These are phyloP conservation scores for Citrus mangshanensis DNA, from an alignment of 345 rosid genomes.

Conservation along the genomic window DNA sequence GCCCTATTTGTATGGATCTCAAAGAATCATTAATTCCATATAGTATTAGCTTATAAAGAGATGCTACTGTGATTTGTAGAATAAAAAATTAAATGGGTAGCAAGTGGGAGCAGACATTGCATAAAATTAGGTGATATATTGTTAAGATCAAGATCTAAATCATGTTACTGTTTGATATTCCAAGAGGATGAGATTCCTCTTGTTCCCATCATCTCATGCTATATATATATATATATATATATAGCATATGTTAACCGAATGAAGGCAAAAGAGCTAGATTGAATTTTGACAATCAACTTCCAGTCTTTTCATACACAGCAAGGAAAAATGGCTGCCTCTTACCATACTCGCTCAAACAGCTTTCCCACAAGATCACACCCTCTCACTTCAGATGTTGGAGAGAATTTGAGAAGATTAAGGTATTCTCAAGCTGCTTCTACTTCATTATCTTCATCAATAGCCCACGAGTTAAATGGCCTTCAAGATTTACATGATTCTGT, in stretches of 20 bases:
- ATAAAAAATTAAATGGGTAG: not conserved
- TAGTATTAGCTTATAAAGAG: not conserved
- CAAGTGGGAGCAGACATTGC: not conserved
- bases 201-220: not conserved
- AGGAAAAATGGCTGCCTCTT: slow-evolving; percentile 25
- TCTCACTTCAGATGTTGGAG: slow-evolving; percentile 29
- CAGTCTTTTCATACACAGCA: not conserved
- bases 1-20: not conserved
- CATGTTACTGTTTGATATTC: not conserved
- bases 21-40: not conserved
- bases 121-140: not conserved
- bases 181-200: slow-evolving; percentile 10
- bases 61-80: not conserved
- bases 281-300: not conserved
- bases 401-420: slow-evolving; percentile 23
- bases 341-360: slow-evolving; percentile 49
- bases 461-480: slow-evolving; percentile 19
- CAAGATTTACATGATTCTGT: slow-evolving; percentile 36
- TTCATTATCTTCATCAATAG: not conserved
- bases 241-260: not conserved
- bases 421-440: slow-evolving; percentile 6
- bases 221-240: not conserved
- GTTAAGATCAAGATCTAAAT: not conserved
- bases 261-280: not conserved
- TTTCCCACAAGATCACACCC: slow-evolving; percentile 44